Conservation (phyloP, 2,329 filamentous ascomycete genomes). For the Diaporthe amygdali region DNA sequence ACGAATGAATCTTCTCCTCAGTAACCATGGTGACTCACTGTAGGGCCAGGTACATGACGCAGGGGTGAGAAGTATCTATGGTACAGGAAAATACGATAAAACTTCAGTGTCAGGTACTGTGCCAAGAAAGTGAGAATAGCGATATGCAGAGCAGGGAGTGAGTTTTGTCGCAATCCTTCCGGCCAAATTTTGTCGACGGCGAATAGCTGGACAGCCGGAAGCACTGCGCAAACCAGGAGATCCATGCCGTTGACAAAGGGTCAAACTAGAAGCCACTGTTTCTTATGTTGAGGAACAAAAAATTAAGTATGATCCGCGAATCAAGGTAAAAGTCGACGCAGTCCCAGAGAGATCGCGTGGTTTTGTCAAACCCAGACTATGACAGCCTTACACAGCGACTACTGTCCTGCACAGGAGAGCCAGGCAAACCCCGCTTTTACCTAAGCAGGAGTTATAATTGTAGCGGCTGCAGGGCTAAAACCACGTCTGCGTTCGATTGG, state of each 20-base stretch:
- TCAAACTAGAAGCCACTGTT: not conserved
- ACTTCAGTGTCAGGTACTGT: constrained; percentile 5
- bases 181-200: not conserved
- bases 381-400: too few relatives aligned
- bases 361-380: too few relatives aligned
- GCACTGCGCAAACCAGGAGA: not conserved
- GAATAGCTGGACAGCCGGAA: not conserved
- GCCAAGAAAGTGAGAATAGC: not conserved
- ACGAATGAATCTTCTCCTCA: not conserved
- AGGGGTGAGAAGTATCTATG: constrained; percentile 8
- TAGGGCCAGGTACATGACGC: constrained; percentile 7
- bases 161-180: not conserved
- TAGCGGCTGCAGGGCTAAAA: too few relatives aligned
- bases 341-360: too few relatives aligned
- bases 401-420: too few relatives aligned
- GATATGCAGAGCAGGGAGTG: not conserved
- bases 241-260: not conserved
- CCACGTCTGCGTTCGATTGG: too few relatives aligned
- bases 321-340: not conserved
- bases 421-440: too few relatives aligned
- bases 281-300: not conserved
- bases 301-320: not conserved
- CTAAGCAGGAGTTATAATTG: too few relatives aligned
- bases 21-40: not conserved
- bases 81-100: constrained; percentile 12